These are phyloP conservation scores for Spergularia bocconei DNA, from an alignment of 148 eudicot species.

Conservation along the genomic window DNA sequence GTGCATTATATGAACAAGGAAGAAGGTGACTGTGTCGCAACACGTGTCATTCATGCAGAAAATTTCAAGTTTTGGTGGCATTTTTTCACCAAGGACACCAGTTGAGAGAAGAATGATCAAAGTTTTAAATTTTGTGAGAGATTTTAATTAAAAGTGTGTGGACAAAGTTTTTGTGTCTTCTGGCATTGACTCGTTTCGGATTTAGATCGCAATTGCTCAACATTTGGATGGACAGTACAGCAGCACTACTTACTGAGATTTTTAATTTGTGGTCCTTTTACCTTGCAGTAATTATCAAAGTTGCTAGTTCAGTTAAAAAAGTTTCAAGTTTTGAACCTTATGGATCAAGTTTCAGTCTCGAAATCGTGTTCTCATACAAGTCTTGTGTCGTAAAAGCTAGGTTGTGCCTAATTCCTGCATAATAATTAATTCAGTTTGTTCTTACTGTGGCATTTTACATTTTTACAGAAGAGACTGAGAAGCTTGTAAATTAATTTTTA, in stretches of 20 bases:
- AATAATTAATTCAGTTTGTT: too few species aligned
- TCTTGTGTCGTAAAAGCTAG: too few species aligned
- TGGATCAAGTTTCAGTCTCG: too few species aligned
- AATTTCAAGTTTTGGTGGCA: conserved; percentile 20
- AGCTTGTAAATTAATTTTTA: too few species aligned
- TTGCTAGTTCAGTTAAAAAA: too few species aligned
- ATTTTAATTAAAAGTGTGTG: not conserved
- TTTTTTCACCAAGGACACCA: conserved; percentile 15
- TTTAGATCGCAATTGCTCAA: not conserved
- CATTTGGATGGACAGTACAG: not conserved
- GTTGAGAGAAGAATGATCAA: not conserved
- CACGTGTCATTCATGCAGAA: conserved; percentile 31
- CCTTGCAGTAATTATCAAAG: too few species aligned
- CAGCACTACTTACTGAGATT: not conserved
- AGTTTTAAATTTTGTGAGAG: not conserved
- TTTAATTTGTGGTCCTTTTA: not conserved
- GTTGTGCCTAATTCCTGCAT: too few species aligned
- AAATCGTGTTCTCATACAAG: too few species aligned
- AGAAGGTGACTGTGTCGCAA: not conserved
- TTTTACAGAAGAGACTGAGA: too few species aligned
- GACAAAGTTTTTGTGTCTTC: not conserved
- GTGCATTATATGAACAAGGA: conserved; percentile 5
- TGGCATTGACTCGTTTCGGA: not conserved
- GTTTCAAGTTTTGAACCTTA: too few species aligned
- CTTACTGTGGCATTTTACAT: too few species aligned